A percentile compares a stretch with the other conserved stretches of the same genome.
phyloP scores from a whole-genome alignment of 106 monocot species.

The Ottelia alismoides region DNA sequence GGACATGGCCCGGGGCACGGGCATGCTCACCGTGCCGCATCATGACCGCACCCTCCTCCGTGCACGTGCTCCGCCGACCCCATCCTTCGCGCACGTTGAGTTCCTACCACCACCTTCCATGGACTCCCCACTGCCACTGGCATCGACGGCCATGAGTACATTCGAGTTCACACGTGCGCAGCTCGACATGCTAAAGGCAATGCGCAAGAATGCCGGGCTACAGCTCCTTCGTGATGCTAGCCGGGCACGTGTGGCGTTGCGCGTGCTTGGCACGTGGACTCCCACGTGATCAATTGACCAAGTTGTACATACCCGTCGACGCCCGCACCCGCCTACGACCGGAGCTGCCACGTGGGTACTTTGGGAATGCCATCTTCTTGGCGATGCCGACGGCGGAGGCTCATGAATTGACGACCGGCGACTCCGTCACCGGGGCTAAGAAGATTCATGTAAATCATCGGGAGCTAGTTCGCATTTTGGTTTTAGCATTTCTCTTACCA shows the following conservation, averaged over 20 bases:
- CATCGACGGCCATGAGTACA: conserved; percentile 34
- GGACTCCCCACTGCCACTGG: too few relatives aligned
- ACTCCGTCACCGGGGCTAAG: too few relatives aligned
- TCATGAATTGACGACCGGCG: too few relatives aligned
- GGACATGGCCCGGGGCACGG: neutral
- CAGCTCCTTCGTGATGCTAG: conserved; percentile 47
- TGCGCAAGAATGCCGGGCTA: conserved; percentile 2
- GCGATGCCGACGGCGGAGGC: conserved; percentile 47
- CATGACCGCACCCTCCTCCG: neutral
- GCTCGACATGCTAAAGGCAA: conserved; percentile 19
- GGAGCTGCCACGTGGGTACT: conserved; percentile 49
- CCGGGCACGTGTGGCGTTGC: conserved; percentile 66
- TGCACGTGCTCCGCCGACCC: neutral
- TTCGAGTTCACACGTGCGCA: conserved; percentile 40
- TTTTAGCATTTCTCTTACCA: too few relatives aligned
- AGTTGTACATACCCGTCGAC: conserved; percentile 67
- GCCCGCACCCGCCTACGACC: conserved; percentile 48
- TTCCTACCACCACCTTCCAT: too few relatives aligned
- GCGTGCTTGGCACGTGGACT: conserved; percentile 49
- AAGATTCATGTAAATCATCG: too few relatives aligned
- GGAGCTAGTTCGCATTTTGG: too few relatives aligned
- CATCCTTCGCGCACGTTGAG: too few relatives aligned
- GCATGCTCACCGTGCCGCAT: neutral
- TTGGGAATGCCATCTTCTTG: conserved; percentile 83
- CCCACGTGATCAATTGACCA: conserved; percentile 46